These are phyloP conservation scores for Psophocarpus tetragonolobus DNA, from an alignment of 306 rosid species.

Conservation along the genomic window DNA sequence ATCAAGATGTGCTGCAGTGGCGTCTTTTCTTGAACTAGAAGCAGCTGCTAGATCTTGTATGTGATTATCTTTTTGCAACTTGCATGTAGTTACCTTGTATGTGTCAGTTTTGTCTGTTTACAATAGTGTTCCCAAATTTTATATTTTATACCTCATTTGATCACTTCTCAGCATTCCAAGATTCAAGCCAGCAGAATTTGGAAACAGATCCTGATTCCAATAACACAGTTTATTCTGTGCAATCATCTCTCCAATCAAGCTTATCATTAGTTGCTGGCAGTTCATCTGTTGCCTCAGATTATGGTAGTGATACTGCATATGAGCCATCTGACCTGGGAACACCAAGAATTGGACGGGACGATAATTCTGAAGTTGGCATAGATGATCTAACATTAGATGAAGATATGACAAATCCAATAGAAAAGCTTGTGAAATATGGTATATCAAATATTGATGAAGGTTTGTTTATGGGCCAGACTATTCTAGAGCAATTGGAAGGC, in stretches of 20 bases:
- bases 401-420: slow-evolving; percentile 80
- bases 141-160: slow-evolving; percentile 33
- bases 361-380: slow-evolving; percentile 73
- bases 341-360: slow-evolving; percentile 75
- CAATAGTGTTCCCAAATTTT: slow-evolving; percentile 35
- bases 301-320: slow-evolving; percentile 93
- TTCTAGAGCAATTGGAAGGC: slow-evolving; percentile 97
- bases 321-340: slow-evolving; percentile 90
- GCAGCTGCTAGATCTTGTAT: slow-evolving; percentile 97
- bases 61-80: slow-evolving; percentile 48
- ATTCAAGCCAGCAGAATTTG: slow-evolving; percentile 61
- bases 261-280: slow-evolving; percentile 73
- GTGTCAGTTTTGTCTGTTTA: slow-evolving; percentile 29
- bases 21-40: slow-evolving; percentile 95
- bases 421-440: slow-evolving; percentile 84
- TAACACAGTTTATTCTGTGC: slow-evolving; percentile 53
- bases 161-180: slow-evolving; percentile 80
- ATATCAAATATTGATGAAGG: slow-evolving; percentile 96
- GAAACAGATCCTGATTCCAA: slow-evolving; percentile 57
- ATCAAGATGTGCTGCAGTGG: slow-evolving; percentile 92
- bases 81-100: slow-evolving; percentile 30
- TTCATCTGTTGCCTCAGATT: slow-evolving; percentile 84
- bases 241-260: slow-evolving; percentile 57
- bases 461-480: slow-evolving; percentile 92
- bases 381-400: slow-evolving; percentile 89